phyloP scores from a whole-genome alignment of 2,329 filamentous ascomycete genomes.

The Plenodomus biglobosus region DNA sequence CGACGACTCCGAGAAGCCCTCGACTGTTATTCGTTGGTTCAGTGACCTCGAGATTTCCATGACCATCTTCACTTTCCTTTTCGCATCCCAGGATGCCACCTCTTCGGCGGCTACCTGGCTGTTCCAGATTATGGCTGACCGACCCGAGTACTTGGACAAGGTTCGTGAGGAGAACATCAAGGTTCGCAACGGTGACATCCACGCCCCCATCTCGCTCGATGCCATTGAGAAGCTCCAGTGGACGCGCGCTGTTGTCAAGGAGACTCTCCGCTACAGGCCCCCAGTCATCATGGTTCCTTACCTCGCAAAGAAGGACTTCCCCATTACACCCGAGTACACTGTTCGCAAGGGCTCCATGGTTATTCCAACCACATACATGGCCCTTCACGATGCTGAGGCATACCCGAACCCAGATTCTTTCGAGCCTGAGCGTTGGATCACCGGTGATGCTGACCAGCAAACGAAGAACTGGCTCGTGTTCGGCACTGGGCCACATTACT shows the following conservation, averaged over 20 bases:
- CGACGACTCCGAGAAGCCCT: slow-evolving; percentile 72
- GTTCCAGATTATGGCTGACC: slow-evolving; percentile 91
- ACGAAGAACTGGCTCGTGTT: slow-evolving; percentile 98
- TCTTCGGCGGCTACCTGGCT: slow-evolving; percentile 92
- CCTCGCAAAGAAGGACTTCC: slow-evolving; percentile 91
- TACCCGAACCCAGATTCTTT: slow-evolving; percentile 81
- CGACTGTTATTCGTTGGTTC: slow-evolving; percentile 81
- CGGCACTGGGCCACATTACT: slow-evolving; percentile 94
- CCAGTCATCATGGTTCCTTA: slow-evolving; percentile 98
- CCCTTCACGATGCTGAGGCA: slow-evolving; percentile 87
- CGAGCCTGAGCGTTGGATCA: slow-evolving; percentile 64
- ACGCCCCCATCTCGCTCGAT: slow-evolving; percentile 74
- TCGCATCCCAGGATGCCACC: slow-evolving; percentile 96
- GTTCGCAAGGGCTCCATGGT: slow-evolving; percentile 95
- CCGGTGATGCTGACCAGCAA: slow-evolving; percentile 83
- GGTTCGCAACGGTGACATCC: slow-evolving; percentile 71
- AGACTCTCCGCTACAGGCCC: slow-evolving; percentile 75
- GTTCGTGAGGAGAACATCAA: slow-evolving; percentile 87
- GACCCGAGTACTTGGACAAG: slow-evolving; percentile 87
- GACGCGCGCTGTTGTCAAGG: slow-evolving; percentile 82
- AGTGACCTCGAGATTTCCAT: slow-evolving; percentile 88
- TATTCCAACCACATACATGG: slow-evolving; percentile 85
- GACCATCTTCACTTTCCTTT: slow-evolving; percentile 94
- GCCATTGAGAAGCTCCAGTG: slow-evolving; percentile 86
- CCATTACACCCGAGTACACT: slow-evolving; percentile 84